A percentile compares a stretch with the other conserved stretches of the same genome.
Conservation (phyloP, 2,329 filamentous ascomycete genomes). For the Ophiostoma himal-ulmi region DNA sequence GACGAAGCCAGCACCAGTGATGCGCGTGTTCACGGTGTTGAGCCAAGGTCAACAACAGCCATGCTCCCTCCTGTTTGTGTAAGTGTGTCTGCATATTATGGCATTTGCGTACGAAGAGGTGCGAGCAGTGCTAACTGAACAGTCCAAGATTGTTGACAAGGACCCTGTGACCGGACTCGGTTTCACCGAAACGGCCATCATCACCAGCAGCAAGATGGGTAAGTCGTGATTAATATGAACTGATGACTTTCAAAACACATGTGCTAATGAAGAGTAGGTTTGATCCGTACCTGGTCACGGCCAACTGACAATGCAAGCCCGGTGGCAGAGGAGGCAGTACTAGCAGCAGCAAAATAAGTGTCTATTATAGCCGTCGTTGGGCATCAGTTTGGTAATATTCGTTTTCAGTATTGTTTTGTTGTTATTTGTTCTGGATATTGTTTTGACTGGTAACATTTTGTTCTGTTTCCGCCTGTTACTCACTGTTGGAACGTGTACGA, state of each 20-base stretch:
- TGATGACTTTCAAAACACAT: background rate
- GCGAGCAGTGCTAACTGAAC: slow-evolving; percentile 15
- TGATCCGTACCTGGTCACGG: slow-evolving; percentile 39
- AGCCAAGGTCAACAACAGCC: slow-evolving; percentile 75
- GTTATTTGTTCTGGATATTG: background rate
- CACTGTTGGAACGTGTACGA: background rate
- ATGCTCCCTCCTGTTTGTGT: slow-evolving; percentile 88
- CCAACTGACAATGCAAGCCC: slow-evolving; percentile 37
- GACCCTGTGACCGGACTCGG: slow-evolving; percentile 85
- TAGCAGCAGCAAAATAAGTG: background rate
- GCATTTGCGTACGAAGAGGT: too few relatives aligned
- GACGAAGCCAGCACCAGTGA: slow-evolving; percentile 38
- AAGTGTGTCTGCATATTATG: slow-evolving; percentile 31
- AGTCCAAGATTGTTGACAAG: slow-evolving; percentile 77
- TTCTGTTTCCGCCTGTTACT: background rate
- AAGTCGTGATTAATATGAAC: slow-evolving; percentile 28
- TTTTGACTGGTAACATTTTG: too few relatives aligned
- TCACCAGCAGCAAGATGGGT: slow-evolving; percentile 90
- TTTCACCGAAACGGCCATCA: slow-evolving; percentile 90
- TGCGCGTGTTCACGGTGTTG: slow-evolving; percentile 67
- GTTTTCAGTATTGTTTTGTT: background rate
- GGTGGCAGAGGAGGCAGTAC: slow-evolving; percentile 14
- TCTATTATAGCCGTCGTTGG: background rate
- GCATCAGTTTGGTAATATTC: background rate
- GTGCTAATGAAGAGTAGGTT: slow-evolving; percentile 32